Evolutionary conservation across 331 rosid species (phyloP).

Genomic region (Acacia pycnantha): DNA sequence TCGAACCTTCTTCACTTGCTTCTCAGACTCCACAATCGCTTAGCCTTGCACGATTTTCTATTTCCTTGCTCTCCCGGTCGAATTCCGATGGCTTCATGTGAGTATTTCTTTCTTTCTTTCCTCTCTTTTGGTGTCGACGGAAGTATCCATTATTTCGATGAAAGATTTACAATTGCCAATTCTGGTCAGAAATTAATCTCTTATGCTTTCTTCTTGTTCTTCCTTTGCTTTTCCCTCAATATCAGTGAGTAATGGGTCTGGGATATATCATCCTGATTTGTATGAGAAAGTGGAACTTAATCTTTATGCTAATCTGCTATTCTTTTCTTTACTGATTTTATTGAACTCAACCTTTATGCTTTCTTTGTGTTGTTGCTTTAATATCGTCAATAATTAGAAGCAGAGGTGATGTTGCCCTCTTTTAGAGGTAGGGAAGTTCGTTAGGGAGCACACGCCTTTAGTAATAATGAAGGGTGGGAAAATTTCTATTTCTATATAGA

Average conservation of each 20-base stretch:
- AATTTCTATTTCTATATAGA: background rate
- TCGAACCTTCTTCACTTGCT: background rate
- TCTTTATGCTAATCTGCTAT: background rate
- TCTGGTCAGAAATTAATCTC: background rate
- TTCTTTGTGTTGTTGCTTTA: background rate
- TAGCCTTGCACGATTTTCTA: conserved; percentile 14
- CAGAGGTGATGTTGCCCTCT: background rate
- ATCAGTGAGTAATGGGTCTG: background rate
- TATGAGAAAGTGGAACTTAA: conserved; percentile 4
- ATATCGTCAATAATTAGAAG: background rate
- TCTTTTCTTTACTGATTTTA: background rate
- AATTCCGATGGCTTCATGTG: conserved; percentile 68
- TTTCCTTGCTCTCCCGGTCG: background rate
- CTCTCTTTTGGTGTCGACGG: background rate
- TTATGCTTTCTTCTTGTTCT: conserved; percentile 10
- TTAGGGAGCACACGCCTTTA: background rate
- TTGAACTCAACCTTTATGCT: background rate
- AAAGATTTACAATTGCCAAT: conserved; percentile 13
- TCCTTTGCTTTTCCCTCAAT: conserved; percentile 2
- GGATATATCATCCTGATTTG: conserved; percentile 1
- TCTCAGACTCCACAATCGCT: background rate
- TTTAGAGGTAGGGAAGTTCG: background rate
- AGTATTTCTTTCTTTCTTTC: conserved; percentile 35
- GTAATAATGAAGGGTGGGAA: background rate
- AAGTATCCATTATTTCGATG: conserved; percentile 8